These are phyloP conservation scores for Podospora pseudocomata DNA, from an alignment of 495 filamentous ascomycete genomes.

Conservation along the genomic window DNA sequence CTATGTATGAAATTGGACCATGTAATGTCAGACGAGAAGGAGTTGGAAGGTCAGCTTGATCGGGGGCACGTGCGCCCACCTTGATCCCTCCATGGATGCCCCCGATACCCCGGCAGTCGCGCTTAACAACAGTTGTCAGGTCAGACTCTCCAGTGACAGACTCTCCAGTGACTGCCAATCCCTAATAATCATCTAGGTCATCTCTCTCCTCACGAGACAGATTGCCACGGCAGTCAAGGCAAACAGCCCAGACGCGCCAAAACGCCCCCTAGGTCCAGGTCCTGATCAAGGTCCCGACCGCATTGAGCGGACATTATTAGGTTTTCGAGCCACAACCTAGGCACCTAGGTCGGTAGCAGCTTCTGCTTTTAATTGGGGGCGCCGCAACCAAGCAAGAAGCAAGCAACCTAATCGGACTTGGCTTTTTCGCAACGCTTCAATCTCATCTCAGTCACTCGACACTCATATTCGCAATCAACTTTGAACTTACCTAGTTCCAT, in stretches of 20 bases:
- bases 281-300: not conserved
- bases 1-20: too few relatives aligned
- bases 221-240: not conserved
- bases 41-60: not conserved
- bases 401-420: not conserved
- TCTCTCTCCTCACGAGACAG: too few relatives aligned
- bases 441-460: not conserved
- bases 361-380: not conserved
- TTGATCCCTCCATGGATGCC: not conserved
- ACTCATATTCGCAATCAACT: not conserved
- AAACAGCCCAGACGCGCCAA: not conserved
- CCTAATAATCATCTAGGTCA: not conserved
- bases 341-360: not conserved
- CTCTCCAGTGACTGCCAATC: not conserved
- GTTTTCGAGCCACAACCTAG: not conserved
- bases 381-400: not conserved
- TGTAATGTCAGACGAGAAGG: not conserved
- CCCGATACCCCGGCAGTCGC: not conserved
- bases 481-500: not conserved
- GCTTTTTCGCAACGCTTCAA: not conserved
- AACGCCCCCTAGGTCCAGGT: not conserved
- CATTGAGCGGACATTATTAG: not conserved
- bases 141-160: not conserved
- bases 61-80: not conserved
- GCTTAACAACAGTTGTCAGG: not conserved